Evolutionary conservation across 164 flowering plant genomes (phyloP).

Genomic region (Magnolia kwangsiensis): DNA sequence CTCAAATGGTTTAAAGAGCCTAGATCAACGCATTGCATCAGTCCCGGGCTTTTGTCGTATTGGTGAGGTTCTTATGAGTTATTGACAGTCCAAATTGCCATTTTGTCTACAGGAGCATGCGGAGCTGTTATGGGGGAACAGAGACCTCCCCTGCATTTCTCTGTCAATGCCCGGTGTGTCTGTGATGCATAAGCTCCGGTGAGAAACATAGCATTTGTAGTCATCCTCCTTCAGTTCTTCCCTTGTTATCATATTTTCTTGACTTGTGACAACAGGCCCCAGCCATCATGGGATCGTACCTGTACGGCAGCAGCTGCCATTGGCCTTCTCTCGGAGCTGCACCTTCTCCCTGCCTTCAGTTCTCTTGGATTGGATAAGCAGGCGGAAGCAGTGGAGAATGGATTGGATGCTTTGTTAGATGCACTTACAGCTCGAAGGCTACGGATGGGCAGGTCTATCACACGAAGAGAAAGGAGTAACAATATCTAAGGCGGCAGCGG

Average conservation of each 20-base stretch:
- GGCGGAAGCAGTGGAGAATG: slow-evolving; percentile 65
- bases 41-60: background rate
- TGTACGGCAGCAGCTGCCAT: slow-evolving; percentile 94
- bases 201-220: background rate
- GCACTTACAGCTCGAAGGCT: slow-evolving; percentile 67
- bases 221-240: background rate
- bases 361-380: slow-evolving; percentile 53
- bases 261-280: slow-evolving; percentile 54
- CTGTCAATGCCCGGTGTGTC: slow-evolving; percentile 58
- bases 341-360: slow-evolving; percentile 42
- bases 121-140: slow-evolving; percentile 62
- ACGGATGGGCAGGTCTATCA: slow-evolving; percentile 85
- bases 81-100: background rate
- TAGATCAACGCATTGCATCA: background rate
- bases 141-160: slow-evolving; percentile 68
- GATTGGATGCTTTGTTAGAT: slow-evolving; percentile 47
- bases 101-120: slow-evolving; percentile 51
- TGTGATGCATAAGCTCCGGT: slow-evolving; percentile 90
- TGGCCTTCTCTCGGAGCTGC: slow-evolving; percentile 71
- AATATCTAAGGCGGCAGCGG: background rate
- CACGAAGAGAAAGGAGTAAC: slow-evolving; percentile 49
- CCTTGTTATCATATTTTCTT: background rate
- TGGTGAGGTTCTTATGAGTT: background rate
- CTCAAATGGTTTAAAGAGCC: background rate
- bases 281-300: slow-evolving; percentile 96